Evolutionary conservation across 805 yeast genomes (phyloP).

Genomic region (Cyberlindnera mississippiensis): DNA sequence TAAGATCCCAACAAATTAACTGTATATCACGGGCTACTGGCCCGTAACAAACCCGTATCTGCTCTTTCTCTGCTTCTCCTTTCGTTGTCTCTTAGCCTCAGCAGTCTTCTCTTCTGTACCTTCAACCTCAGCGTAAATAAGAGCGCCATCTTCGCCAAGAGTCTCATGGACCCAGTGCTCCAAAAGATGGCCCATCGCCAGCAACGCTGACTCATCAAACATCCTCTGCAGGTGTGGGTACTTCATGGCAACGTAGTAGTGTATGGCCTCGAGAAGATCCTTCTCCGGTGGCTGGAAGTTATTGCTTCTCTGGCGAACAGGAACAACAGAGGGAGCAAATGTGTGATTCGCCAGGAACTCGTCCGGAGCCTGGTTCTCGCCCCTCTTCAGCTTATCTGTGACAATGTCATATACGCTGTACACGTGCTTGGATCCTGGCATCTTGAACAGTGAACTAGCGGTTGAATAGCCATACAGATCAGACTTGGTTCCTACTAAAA

Average conservation of each 20-base stretch:
- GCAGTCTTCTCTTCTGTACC: conserved; percentile 3
- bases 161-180: conserved; percentile 35
- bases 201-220: conserved; percentile 36
- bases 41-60: not conserved
- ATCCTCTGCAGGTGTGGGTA: conserved; percentile 24
- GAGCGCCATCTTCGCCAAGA: conserved; percentile 2
- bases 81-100: not conserved
- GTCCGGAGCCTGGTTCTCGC: conserved; percentile 10
- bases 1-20: no score
- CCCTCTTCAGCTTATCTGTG: not conserved
- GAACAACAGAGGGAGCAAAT: conserved; percentile 12
- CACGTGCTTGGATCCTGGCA: not conserved
- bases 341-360: conserved; percentile 10
- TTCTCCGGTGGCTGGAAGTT: conserved; percentile 21
- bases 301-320: conserved; percentile 17
- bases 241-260: conserved; percentile 30
- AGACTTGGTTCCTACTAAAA: not conserved
- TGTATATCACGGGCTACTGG: no score
- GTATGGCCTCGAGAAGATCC: conserved; percentile 31
- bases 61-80: not conserved
- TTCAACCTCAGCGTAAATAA: conserved; percentile 13
- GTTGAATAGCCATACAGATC: not conserved
- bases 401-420: not conserved
- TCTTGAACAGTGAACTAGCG: not conserved
- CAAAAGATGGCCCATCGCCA: conserved; percentile 33